Base-by-base conservation (phyloP, 2,329 filamentous ascomycete genomes). In the Aspergillus novofumigatus region DNA sequence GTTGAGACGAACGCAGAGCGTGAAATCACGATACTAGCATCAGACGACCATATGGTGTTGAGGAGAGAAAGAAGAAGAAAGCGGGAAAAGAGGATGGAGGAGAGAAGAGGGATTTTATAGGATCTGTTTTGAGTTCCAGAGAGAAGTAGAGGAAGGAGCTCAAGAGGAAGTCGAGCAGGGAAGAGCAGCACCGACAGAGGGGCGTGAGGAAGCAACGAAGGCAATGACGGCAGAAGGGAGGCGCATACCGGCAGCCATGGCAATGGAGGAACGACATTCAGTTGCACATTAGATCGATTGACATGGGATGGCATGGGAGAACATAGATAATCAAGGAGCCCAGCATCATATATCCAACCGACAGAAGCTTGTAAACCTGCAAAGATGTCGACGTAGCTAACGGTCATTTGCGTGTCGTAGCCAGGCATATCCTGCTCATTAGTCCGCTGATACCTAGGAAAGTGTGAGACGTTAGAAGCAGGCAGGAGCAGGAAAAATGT, bases 1-100 rank as follows among this genome's bases (percentile, higher is more conserved):
- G 41, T 61, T 57, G 58, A 64, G 49, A 52, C 44, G 57, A 56
- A 35, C 60, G 53, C 54, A 59, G 50, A 50, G 58, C 58, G 59
- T 29, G 45, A 52, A 41, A 57, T 45, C 57, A 61, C 57, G 54
- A 59, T 61, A 62, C 62, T 62, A 59, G 59, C 57, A 60, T 60
- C 60, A 63, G 52, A 56, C 41, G 26, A 56, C 50, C 53, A 61
- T 29, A 54, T 26, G 56, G 53, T 51, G 51, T 59, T 53, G 50
- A 52, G 45, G 45, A 60, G 51, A 53, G 59, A 52, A 52, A 57
- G 51, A 53, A 42, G 52, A 35, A 51, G 53, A 54, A 56, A 56
- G 62, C 44, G 48, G 53, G 20, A 54, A 55, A 52, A 53, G 55
- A 32, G 57, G 53, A 45, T 48, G 21, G 14, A 50, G 48, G 28